Evolutionary conservation across 768 basidiomycete genomes (phyloP).

Genomic region (Scleroderma citrinum): DNA sequence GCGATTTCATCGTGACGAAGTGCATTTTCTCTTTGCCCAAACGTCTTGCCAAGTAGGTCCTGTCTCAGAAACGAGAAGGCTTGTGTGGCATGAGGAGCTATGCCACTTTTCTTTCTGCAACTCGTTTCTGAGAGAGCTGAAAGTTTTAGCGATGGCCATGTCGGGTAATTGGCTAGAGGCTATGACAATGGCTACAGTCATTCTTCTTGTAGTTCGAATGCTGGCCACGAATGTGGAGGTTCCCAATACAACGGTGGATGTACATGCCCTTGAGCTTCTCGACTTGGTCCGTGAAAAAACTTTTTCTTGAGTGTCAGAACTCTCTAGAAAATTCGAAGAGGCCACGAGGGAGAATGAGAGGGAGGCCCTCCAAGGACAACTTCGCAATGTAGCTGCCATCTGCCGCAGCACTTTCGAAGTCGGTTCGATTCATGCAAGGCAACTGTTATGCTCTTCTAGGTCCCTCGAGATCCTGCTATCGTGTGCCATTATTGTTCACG

Average conservation of each 20-base stretch:
- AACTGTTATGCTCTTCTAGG: conserved; percentile 14
- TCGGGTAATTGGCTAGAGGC: conserved; percentile 34
- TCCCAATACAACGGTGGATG: conserved; percentile 4
- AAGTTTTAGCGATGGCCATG: conserved; percentile 25
- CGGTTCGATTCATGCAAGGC: neutral
- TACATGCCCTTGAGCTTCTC: conserved; percentile 21
- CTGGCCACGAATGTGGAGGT: conserved; percentile 15
- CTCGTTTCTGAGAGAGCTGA: conserved; percentile 28
- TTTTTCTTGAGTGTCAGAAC: conserved; percentile 33
- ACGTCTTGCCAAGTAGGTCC: too few species aligned
- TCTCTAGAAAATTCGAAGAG: conserved; percentile 16
- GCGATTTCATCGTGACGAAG: conserved; percentile 29
- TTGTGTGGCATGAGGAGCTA: conserved; percentile 36
- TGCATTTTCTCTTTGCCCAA: too few species aligned
- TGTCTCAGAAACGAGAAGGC: conserved; percentile 6
- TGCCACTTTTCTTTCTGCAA: conserved; percentile 23
- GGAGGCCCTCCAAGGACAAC: conserved; percentile 2
- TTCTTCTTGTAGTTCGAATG: conserved; percentile 28
- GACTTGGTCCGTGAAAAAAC: conserved; percentile 25
- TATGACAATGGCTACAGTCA: conserved; percentile 23
- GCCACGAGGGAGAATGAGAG: neutral
- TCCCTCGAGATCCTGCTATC: conserved; percentile 27
- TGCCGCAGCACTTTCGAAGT: conserved; percentile 28
- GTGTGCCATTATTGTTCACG: conserved; percentile 21
- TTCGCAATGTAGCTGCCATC: neutral